Conservation (phyloP, 306 rosid genomes). For the Psophocarpus tetragonolobus region DNA sequence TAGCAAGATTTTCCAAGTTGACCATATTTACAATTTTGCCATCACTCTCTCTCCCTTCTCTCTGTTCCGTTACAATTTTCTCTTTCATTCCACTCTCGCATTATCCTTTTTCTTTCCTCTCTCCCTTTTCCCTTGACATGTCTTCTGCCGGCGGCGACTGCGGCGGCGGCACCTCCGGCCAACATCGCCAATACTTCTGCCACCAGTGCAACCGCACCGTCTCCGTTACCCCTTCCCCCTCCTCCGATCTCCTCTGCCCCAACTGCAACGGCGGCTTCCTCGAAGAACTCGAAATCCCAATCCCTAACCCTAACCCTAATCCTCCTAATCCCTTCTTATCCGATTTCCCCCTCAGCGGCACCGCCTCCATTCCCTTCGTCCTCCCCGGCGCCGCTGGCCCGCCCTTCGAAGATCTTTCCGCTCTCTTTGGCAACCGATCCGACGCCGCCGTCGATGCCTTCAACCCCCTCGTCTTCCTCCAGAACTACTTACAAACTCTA, state of each 20-base stretch:
- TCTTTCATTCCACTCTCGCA: neutral
- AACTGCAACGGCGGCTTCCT: slow-evolving; percentile 62
- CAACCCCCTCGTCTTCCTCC: slow-evolving; percentile 71
- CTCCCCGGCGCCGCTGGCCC: slow-evolving; percentile 24
- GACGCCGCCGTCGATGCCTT: slow-evolving; percentile 53
- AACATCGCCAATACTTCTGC: slow-evolving; percentile 68
- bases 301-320: slow-evolving; percentile 39
- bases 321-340: slow-evolving; percentile 48
- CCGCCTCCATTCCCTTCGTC: slow-evolving; percentile 48
- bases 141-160: slow-evolving; percentile 57
- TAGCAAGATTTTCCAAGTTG: neutral
- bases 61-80: neutral
- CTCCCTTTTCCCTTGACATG: slow-evolving; percentile 48
- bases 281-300: slow-evolving; percentile 71
- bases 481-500: slow-evolving; percentile 69
- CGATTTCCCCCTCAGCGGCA: slow-evolving; percentile 35
- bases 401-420: slow-evolving; percentile 55
- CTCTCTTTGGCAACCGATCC: slow-evolving; percentile 51
- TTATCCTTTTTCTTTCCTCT: slow-evolving; percentile 25
- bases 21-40: slow-evolving; percentile 28
- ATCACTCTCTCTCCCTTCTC: neutral
- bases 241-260: slow-evolving; percentile 75
- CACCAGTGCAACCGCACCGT: slow-evolving; percentile 69
- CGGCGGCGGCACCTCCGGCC: slow-evolving; percentile 25
- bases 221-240: slow-evolving; percentile 49